Evolutionary conservation across 306 rosid genomes (phyloP), one percentile per base, ranked within the genome.

Genomic region (Canavalia ensiformis): DNA sequence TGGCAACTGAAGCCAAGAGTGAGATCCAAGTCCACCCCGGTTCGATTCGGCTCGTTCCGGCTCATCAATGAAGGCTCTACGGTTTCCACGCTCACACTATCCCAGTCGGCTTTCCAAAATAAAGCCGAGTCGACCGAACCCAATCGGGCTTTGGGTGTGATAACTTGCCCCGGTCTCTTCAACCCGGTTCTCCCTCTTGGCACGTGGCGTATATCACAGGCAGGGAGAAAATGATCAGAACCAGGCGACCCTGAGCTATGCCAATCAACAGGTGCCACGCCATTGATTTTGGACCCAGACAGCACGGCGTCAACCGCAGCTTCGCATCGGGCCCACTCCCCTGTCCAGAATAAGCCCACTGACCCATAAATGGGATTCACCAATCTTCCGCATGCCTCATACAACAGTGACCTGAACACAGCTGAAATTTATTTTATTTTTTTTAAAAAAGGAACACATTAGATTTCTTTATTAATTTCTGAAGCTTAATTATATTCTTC

Each of bases 361-460:
- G 93, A 85, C 5, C 98, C 98, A 71, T 83, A 60, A 0, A 86
- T 84, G 1, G 97, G 98, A 83, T 89, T 86, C 81, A 89, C 90
- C 37, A 90, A 78, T 79, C 98, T 83, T 7, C 94, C 94, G 47
- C 94, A 86, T 5, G 97, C 90, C 75, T 91, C 98, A 29, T 90
- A 89, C 82, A 91, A 34, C 39, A 93, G 5, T 7, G 94, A 90
- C 75, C 72, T 90, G 74, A 93, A 93, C 31, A 89, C 86, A 42
- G 84, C 93, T 92, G 67, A 25, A 18, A 18, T 18, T 18, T 18
- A 18, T 18, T 18, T 18, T 18, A 18, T 18, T 18, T 18, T 18
- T 18, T 18, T 18, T 18, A 12, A 4, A 31, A 18, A 18, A 4
- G 8, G 12, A 52, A 12, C 52, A 45, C 1, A 10, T 28, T 46